Conservation (phyloP, 345 rosid genomes). For the Schrenkiella parvula region DNA sequence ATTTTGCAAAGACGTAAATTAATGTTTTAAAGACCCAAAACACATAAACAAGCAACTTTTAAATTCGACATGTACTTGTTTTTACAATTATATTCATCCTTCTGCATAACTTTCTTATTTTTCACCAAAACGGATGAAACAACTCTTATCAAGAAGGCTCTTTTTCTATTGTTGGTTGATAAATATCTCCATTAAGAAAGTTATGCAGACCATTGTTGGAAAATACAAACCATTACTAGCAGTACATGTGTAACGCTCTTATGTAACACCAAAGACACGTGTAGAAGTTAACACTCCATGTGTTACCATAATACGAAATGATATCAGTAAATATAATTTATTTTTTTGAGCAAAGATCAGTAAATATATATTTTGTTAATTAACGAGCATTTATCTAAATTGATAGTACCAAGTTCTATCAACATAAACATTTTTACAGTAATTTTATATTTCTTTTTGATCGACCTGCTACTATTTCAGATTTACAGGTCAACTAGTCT, state of each 20-base stretch:
- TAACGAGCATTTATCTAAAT: not conserved
- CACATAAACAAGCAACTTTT: no score
- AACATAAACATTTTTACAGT: not conserved
- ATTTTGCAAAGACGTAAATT: no score
- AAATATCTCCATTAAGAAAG: no score
- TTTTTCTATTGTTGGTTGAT: no score
- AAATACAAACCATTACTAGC: not conserved
- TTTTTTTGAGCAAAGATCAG: no score
- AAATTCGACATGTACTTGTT: no score
- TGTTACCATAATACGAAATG: not conserved
- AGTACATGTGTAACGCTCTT: not conserved
- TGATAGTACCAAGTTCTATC: not conserved
- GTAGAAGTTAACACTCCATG: constrained; percentile 1
- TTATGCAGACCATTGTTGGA: no score
- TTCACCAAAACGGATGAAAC: no score
- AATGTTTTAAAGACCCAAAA: no score
- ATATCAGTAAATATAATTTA: not conserved
- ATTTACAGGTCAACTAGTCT: not conserved
- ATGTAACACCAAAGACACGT: not conserved
- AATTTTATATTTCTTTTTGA: not conserved
- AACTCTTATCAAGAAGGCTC: no score
- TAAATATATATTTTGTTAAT: not conserved
- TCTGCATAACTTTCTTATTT: no score
- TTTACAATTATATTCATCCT: no score
- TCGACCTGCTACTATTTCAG: not conserved